Conservation (phyloP, 345 rosid genomes). For the Raphanus raphanistrum region DNA sequence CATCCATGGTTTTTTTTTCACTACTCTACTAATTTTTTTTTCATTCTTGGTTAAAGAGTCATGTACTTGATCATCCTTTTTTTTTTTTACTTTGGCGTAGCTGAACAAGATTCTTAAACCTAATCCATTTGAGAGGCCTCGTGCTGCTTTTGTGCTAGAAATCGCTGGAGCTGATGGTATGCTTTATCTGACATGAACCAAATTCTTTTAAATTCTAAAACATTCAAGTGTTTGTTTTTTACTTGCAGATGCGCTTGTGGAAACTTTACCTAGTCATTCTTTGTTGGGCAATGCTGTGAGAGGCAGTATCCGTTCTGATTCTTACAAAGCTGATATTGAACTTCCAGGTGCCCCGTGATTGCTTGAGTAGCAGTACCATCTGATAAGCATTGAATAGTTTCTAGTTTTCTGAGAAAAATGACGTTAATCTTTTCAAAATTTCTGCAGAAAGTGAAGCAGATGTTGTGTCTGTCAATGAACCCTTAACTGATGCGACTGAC, state of each 20-base stretch:
- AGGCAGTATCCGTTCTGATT: constrained; percentile 45
- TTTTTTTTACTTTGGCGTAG: constrained; percentile 42
- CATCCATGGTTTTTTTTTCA: constrained; percentile 62
- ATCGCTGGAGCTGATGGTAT: constrained; percentile 72
- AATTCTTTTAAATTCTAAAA: not conserved
- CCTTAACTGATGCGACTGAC: not conserved
- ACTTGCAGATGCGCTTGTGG: constrained; percentile 47
- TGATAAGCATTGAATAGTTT: constrained; percentile 7
- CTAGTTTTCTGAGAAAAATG: not conserved
- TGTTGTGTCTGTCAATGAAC: not conserved
- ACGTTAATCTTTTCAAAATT: not conserved
- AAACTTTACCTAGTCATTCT: constrained; percentile 36
- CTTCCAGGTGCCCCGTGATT: constrained; percentile 57
- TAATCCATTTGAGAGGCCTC: constrained; percentile 86
- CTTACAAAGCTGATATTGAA: constrained; percentile 57
- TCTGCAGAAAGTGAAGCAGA: not conserved
- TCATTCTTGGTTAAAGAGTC: not conserved
- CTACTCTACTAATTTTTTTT: not conserved
- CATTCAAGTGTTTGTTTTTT: constrained; percentile 11
- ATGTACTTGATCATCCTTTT: not conserved
- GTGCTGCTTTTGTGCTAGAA: constrained; percentile 76
- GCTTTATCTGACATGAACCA: not conserved
- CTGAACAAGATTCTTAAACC: constrained; percentile 77
- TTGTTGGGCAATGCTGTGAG: constrained; percentile 49
- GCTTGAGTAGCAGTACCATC: constrained; percentile 17